Evolutionary conservation across 768 basidiomycete species (phyloP), one percentile per base, ranked within the genome.

Genomic region (Tricholoma matsutake): DNA sequence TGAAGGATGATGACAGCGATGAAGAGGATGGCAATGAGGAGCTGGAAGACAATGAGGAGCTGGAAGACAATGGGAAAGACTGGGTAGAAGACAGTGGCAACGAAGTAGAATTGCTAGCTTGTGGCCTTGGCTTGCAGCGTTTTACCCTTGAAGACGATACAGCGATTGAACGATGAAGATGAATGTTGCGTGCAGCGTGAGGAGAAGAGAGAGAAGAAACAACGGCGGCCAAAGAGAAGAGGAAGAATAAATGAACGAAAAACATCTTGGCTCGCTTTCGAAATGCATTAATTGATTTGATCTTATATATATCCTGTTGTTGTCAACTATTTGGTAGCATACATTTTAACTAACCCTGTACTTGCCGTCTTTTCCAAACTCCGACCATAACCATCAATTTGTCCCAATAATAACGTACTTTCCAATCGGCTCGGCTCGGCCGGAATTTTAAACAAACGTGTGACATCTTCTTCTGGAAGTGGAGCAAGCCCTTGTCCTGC

Each of bases 371-470:
- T 82, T 56, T 83, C 91, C 63, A 96, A 76, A 59, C 83, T 89
- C 80, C 87, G 90, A 35, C 88, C 90, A 65, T 91, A 87, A 7
- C 85, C 91, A 73, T 96, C 94, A 63, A 96, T 85, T 77, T 93
- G 92, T 11, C 94, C 95, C 41, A 95, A 78, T 60, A 95, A 67
- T 72, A 96, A 72, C 85, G 94, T 79, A 73, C 92, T 89, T 67
- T 96, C 94, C 64, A 97, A 74, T 61, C 94, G 84, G 71, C 86
- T 94, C 22, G 95, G 95, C 69, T 96, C 95, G 20, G 86, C 78
- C 6, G 94, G 91, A 37, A 94, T 91, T 77, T 90, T 94, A 81
- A 94, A 94, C 70, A 94, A 69, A 63, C 94, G 82, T 68, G 84
- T 81, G 34, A 93, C 84, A 67, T 94, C 90, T 71, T 96, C 91